These are phyloP conservation scores for Colletotrichum liaoningense DNA, from an alignment of 2,329 filamentous ascomycete species.

Conservation along the genomic window DNA sequence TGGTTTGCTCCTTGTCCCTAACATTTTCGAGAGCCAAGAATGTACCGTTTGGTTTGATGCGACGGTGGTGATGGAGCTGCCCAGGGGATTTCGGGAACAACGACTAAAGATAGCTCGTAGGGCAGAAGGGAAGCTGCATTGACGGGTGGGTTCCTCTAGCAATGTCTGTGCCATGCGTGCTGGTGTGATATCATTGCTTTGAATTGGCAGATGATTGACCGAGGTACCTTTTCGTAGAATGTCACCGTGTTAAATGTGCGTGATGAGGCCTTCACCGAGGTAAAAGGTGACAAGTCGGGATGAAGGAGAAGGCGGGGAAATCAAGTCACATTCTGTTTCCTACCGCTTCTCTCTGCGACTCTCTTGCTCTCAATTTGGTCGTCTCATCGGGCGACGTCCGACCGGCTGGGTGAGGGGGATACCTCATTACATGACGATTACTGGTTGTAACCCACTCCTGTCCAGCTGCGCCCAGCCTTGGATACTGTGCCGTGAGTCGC, in stretches of 20 bases:
- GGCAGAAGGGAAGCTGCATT: conserved; percentile 5
- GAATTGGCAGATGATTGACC: not conserved
- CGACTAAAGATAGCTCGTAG: not conserved
- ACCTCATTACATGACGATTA: conserved; percentile 1
- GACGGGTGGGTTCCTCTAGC: not conserved
- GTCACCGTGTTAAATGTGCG: not conserved
- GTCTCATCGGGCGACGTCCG: conserved; percentile 4
- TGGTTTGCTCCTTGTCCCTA: not conserved
- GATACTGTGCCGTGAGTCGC: not conserved
- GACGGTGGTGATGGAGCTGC: not conserved
- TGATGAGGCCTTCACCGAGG: not conserved
- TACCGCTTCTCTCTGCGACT: not conserved
- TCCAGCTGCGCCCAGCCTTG: not conserved
- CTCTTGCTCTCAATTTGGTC: not conserved
- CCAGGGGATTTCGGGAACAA: too few relatives aligned
- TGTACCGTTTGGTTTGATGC: not conserved
- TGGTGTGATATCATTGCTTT: not conserved
- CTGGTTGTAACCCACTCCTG: conserved; percentile 3
- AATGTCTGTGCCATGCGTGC: conserved; percentile 2
- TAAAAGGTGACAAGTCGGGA: not conserved
- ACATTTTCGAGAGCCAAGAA: not conserved
- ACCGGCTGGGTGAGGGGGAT: not conserved
- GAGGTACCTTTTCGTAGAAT: not conserved
- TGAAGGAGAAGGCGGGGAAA: not conserved
- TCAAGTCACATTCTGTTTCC: not conserved